A percentile compares a stretch with the other conserved stretches of the same genome.
Evolutionary conservation across 495 filamentous ascomycete species (phyloP).

Genomic region (Extremus antarcticus): DNA sequence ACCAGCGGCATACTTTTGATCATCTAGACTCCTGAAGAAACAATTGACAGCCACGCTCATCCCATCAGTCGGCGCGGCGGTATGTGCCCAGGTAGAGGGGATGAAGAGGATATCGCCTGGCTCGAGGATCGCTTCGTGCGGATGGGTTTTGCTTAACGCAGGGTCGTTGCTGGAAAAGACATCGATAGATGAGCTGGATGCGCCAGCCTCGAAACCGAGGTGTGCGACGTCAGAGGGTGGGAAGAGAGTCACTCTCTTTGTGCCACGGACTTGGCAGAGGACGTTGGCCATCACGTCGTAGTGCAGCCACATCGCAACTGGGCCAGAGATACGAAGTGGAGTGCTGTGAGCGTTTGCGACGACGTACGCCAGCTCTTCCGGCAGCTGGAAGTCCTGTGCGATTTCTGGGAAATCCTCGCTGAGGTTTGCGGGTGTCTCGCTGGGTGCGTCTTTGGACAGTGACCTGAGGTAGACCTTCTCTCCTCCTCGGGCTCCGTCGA

Average conservation of each 20-base stretch:
- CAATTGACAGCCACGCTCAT: conserved; percentile 71
- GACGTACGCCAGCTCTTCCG: conserved; percentile 49
- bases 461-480: conserved; percentile 66
- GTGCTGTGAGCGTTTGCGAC: conserved; percentile 62
- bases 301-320: conserved; percentile 83
- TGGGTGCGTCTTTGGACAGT: conserved; percentile 55
- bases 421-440: conserved; percentile 56
- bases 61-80: conserved; percentile 49
- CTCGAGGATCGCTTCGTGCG: conserved; percentile 52
- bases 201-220: conserved; percentile 60
- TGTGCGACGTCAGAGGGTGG: conserved; percentile 62
- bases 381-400: conserved; percentile 58
- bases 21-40: conserved; percentile 64
- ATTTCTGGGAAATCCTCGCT: conserved; percentile 59
- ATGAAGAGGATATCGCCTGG: conserved; percentile 72
- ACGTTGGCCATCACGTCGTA: conserved; percentile 92
- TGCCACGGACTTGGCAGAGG: conserved; percentile 66
- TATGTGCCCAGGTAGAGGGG: conserved; percentile 74
- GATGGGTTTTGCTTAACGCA: conserved; percentile 46
- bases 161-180: conserved; percentile 43
- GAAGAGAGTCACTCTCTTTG: conserved; percentile 63
- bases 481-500: conserved; percentile 49
- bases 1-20: conserved; percentile 55
- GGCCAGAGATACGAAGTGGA: conserved; percentile 67
- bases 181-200: conserved; percentile 66